These are phyloP conservation scores for Nannochloris sp. DNA, from an alignment of 139 green algal species.

Conservation along the genomic window DNA sequence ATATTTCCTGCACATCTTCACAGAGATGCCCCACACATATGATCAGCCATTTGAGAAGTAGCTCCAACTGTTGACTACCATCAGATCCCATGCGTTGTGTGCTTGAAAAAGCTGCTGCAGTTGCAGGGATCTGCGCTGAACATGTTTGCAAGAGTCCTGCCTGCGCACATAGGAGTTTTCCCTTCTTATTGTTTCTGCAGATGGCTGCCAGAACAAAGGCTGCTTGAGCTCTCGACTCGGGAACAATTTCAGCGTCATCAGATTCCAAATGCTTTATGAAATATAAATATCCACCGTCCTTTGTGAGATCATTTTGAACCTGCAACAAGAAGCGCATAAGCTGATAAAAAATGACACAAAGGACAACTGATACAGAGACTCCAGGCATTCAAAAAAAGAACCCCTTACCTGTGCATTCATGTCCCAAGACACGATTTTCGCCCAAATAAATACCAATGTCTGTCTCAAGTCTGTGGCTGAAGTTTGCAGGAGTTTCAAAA, in stretches of 20 bases:
- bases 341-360: background rate
- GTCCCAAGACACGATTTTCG: conserved; percentile 96
- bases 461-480: conserved; percentile 79
- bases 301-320: conserved; percentile 81
- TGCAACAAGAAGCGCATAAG: background rate
- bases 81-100: background rate
- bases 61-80: background rate
- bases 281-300: conserved; percentile 92
- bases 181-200: conserved; percentile 64
- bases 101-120: conserved; percentile 3
- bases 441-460: conserved; percentile 98
- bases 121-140: conserved; percentile 10
- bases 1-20: conserved; percentile 39
- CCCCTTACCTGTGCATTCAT: conserved; percentile 55
- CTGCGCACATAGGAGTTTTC: conserved; percentile 34
- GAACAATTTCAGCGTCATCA: conserved; percentile 24
- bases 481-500: conserved; percentile 99
- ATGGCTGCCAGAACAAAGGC: conserved; percentile 91
- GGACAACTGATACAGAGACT: background rate
- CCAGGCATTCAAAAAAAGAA: background rate
- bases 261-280: conserved; percentile 91
- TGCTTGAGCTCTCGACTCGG: conserved; percentile 54
- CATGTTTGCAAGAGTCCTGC: conserved; percentile 30
- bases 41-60: conserved; percentile 88
- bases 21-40: conserved; percentile 84